Conservation (phyloP, 306 rosid species). For the Rosa lucieae region DNA sequence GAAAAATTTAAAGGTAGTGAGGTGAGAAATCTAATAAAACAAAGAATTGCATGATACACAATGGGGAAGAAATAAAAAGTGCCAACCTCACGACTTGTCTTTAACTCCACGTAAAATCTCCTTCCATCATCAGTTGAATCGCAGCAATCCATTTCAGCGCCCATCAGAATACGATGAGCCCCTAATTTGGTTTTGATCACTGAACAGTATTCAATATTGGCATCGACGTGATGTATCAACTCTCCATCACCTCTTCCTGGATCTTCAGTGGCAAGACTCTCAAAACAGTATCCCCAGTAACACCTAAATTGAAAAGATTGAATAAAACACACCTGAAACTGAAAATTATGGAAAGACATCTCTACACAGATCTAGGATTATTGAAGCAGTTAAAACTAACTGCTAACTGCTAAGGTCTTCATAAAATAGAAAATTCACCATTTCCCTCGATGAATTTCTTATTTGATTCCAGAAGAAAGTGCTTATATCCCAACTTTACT, state of each 20-base stretch:
- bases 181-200: conserved; percentile 92
- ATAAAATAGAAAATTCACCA: not conserved
- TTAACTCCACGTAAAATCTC: conserved; percentile 88
- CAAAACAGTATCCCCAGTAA: conserved; percentile 93
- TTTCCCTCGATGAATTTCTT: not conserved
- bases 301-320: conserved; percentile 55
- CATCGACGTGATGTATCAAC: conserved; percentile 81
- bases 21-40: conserved; percentile 4
- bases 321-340: conserved; percentile 20
- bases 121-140: conserved; percentile 97
- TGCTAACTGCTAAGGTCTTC: not conserved
- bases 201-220: conserved; percentile 90
- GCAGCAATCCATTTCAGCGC: conserved; percentile 99
- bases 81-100: conserved; percentile 88
- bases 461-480: not conserved
- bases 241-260: conserved; percentile 82
- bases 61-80: conserved; percentile 1
- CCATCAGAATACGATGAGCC: conserved; percentile 95
- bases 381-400: not conserved
- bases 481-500: not conserved
- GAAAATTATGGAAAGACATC: not conserved
- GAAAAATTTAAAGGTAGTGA: conserved; percentile 6
- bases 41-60: not conserved
- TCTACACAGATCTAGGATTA: not conserved
- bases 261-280: conserved; percentile 97